Percentiles rank a stretch among this genome's conserved stretches.
Evolutionary conservation across 2,329 filamentous ascomycete species (phyloP).

Genomic region (Fusarium camptoceras): DNA sequence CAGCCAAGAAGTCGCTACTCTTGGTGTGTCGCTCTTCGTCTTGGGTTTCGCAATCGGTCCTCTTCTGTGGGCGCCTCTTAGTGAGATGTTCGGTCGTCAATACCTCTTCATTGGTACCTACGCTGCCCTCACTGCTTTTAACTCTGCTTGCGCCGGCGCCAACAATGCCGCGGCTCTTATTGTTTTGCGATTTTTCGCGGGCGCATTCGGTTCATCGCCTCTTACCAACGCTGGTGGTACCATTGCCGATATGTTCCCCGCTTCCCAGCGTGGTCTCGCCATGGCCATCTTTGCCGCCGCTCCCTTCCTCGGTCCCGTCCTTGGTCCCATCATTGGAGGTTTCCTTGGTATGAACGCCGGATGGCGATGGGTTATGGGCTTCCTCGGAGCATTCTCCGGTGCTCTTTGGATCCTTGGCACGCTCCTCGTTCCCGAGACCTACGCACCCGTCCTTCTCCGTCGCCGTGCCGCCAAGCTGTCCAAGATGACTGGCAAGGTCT

Average conservation of each 20-base stretch:
- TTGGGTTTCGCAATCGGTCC: slow-evolving; percentile 69
- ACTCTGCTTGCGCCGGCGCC: slow-evolving; percentile 79
- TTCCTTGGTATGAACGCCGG: slow-evolving; percentile 74
- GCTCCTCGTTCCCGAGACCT: slow-evolving; percentile 87
- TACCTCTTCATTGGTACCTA: slow-evolving; percentile 67
- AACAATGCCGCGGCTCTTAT: slow-evolving; percentile 78
- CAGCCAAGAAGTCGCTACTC: slow-evolving; percentile 36
- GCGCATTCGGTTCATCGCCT: slow-evolving; percentile 80
- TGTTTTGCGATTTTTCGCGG: slow-evolving; percentile 78
- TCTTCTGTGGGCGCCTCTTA: slow-evolving; percentile 79
- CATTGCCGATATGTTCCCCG: slow-evolving; percentile 80
- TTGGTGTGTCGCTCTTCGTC: slow-evolving; percentile 38
- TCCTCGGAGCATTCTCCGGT: slow-evolving; percentile 77
- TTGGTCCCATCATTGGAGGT: slow-evolving; percentile 66
- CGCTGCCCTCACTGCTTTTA: slow-evolving; percentile 78
- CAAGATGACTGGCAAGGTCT: slow-evolving; percentile 36
- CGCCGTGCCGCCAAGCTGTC: slow-evolving; percentile 34
- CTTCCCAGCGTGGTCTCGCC: slow-evolving; percentile 81
- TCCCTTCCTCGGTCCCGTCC: slow-evolving; percentile 77
- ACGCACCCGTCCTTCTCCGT: slow-evolving; percentile 77
- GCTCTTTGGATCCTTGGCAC: slow-evolving; percentile 77
- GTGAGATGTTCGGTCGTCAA: slow-evolving; percentile 76
- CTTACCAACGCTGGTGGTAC: slow-evolving; percentile 63
- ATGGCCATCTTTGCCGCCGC: slow-evolving; percentile 85
- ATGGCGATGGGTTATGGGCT: slow-evolving; percentile 88